A percentile compares a stretch with the other conserved stretches of the same genome.
These are phyloP conservation scores for Acacia acuminata DNA, from an alignment of 306 rosid species.

Conservation along the genomic window DNA sequence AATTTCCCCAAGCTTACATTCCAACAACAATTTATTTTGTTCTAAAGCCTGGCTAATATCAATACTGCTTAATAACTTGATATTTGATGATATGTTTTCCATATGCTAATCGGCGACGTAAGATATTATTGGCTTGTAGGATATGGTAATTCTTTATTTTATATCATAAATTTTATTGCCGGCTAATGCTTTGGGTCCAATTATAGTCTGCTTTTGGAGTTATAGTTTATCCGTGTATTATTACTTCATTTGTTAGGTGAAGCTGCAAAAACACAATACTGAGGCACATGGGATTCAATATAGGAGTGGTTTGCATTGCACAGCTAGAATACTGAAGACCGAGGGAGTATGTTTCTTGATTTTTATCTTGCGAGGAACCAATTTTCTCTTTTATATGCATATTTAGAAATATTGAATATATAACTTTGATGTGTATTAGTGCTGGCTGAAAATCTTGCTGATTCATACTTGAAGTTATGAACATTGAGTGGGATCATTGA, in stretches of 20 bases:
- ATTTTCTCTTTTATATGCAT: constrained; percentile 11
- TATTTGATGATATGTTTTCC: constrained; percentile 5
- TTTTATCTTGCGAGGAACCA: constrained; percentile 26
- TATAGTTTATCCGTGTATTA: constrained; percentile 9
- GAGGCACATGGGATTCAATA: constrained; percentile 70
- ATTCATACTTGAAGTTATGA: neutral
- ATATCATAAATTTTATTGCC: neutral
- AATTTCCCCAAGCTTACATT: neutral
- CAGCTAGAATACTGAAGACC: constrained; percentile 79
- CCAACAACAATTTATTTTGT: constrained; percentile 4
- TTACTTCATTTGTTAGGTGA: constrained; percentile 59
- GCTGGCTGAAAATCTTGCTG: neutral
- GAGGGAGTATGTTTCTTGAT: constrained; percentile 78
- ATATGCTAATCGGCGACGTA: constrained; percentile 21
- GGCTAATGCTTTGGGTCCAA: neutral
- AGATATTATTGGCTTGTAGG: neutral
- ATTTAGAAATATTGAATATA: constrained; percentile 17
- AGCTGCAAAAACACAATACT: constrained; percentile 85
- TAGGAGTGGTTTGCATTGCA: constrained; percentile 75
- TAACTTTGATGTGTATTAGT: constrained; percentile 15
- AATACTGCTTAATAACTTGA: neutral
- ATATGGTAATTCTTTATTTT: neutral
- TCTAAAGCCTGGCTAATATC: constrained; percentile 3
- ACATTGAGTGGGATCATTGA: constrained; percentile 16
- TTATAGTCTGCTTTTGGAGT: neutral